Base-by-base conservation (phyloP, 495 filamentous ascomycete genomes). In the Penicillium nucicola region DNA sequence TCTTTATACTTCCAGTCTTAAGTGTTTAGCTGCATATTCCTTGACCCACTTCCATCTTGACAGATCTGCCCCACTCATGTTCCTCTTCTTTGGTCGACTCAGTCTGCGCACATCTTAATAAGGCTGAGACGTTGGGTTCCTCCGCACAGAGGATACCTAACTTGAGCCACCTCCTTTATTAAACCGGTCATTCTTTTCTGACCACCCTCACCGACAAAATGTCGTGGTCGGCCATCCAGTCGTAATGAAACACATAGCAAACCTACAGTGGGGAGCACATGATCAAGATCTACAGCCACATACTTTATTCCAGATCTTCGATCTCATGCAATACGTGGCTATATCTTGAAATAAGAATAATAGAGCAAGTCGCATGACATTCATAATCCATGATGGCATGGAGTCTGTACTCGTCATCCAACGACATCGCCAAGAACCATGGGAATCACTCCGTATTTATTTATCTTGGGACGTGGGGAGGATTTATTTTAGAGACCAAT, bases 1-100 rank as follows among this genome's bases (percentile, higher is more conserved):
- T 22, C 31, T 34, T 17, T 31, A 17, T 28, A 28, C 25, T 8
- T 28, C 7, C 7, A 8, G 7, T 0, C 10, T 28, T 28, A 28
- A 48, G 9, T 50, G 31, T 62, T 60, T 50, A 60, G 56, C 42
- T 51, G 55, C 39, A 44, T 32, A 25, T 44, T 23, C 55, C 56
- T 45, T 49, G 57, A 55, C 49, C 61, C 55, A 58, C 57, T 34
- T 25, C 13, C 14, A 38, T 35, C 42, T 48, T 43, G 48, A 52
- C 40, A 55, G 55, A 54, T 58, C 55, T 36, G 46, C 39, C 53
- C 56, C 56, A 61, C 39, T 52, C 42, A 28, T 1, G 31, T 40
- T 6, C 14, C 20, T 19, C 18, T 25, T n/a, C 28, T 15, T n/a
- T n/a, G n/a, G 17, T 40, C 15, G 4, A 25, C 34, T 39, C 6